Base-by-base conservation (phyloP, 192 early-diverging fungal genomes). In the Dimargaris xerosporica region DNA sequence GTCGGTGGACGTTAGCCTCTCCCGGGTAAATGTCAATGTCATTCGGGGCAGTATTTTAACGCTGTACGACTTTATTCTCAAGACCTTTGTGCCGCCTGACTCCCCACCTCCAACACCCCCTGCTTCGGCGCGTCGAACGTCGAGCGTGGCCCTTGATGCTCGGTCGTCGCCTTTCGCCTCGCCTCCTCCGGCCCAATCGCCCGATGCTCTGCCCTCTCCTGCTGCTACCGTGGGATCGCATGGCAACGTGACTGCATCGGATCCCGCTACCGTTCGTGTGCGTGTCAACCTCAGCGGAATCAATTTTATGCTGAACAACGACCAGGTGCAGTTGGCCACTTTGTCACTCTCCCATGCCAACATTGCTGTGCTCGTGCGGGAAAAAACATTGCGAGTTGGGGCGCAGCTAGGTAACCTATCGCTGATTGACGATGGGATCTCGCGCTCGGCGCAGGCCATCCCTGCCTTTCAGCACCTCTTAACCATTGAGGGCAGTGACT, bases 401-500 rank as follows among this genome's bases (percentile, higher is more conserved):
- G 86, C 85, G 51, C 83, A 82, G 48, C 70, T 91, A 34, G 89
- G 85, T 13, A 85, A 82, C 64, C 81, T 90, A 43, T 79, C 75
- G 29, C 66, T 88, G 19, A 77, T 74, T 0, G 82, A 88, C 62
- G 84, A 88, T 61, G 71, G 81, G 13, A 75, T 74, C 4, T 67
- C 79, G 68, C 23, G 50, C 64, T n/a, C 19, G 7, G 16, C 46
- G 34, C 39, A 34, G 13, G 41, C 12, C 12, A 10, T 10, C 23
- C 66, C 66, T 41, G 70, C 71, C 0, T 61, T 62, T 19, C 73
- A 75, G 5, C 68, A 81, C 63, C 78, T 96, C 21, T 69, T 96
- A 11, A 79, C 78, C 3, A 90, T 98, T 64, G 85, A 94, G 70
- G 90, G 91, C 13, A 85, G 89, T 30, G 84, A 94, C 61, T 72